phyloP scores from a whole-genome alignment of 495 filamentous ascomycete genomes.

The Lasiosphaeria hispida region DNA sequence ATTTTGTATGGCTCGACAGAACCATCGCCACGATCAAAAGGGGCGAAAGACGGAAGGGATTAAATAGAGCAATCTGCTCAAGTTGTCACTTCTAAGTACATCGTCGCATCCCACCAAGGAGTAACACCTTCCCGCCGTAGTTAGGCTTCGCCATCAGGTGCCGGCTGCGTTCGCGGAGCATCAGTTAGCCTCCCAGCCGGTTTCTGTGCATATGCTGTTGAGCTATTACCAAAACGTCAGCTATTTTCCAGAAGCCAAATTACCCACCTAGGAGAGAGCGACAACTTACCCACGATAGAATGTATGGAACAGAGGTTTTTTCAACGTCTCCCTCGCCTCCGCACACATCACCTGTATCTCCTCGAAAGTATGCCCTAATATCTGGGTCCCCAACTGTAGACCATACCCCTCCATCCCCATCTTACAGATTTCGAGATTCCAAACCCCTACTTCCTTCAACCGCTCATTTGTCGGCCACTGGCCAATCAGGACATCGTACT shows the following conservation, averaged over 20 bases:
- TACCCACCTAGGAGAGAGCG: background rate
- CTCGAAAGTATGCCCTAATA: constrained; percentile 42
- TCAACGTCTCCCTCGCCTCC: constrained; percentile 37
- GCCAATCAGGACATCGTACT: constrained; percentile 50
- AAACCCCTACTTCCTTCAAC: constrained; percentile 40
- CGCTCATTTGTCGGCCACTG: constrained; percentile 48
- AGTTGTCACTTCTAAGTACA: too few relatives aligned
- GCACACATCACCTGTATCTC: constrained; percentile 43
- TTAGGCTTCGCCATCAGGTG: too few relatives aligned
- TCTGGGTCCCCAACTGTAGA: constrained; percentile 38
- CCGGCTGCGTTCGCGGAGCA: too few relatives aligned
- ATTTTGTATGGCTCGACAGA: too few relatives aligned
- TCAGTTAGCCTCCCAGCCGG: too few relatives aligned
- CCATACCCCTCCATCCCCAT: constrained; percentile 48
- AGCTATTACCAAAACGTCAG: background rate
- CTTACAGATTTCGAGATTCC: constrained; percentile 28
- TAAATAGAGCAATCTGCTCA: too few relatives aligned
- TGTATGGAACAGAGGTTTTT: constrained; percentile 36
- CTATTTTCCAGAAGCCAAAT: background rate
- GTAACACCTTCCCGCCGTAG: too few relatives aligned
- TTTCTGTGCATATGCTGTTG: constrained; percentile 1
- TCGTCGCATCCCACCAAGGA: too few relatives aligned
- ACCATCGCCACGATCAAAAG: too few relatives aligned
- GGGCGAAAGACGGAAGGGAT: too few relatives aligned
- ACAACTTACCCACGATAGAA: constrained; percentile 41